Conservation (phyloP, 495 filamentous ascomycete species). For the Penicillium pulvis region DNA sequence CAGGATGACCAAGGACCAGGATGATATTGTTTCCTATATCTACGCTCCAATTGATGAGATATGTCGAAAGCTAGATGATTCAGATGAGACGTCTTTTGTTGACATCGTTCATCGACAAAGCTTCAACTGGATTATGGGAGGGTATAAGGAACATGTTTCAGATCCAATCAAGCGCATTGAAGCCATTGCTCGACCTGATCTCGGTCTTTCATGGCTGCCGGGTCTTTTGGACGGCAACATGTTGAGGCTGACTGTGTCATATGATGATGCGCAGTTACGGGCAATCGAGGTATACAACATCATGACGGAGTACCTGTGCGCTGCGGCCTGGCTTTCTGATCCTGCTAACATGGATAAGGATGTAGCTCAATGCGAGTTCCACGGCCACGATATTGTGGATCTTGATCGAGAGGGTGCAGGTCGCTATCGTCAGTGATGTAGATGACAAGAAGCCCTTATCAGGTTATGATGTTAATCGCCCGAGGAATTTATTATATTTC, state of each 20-base stretch:
- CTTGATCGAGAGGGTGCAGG: neutral
- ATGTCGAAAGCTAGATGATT: neutral
- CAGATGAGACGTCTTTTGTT: neutral
- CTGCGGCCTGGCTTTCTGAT: conserved; percentile 11
- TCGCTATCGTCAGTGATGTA: neutral
- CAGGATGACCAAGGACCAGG: conserved; percentile 6
- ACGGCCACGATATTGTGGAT: conserved; percentile 3
- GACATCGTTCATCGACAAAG: neutral
- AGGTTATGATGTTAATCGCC: too few relatives aligned
- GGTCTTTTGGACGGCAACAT: neutral
- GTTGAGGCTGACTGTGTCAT: conserved; percentile 6
- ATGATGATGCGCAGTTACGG: conserved; percentile 8
- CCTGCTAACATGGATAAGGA: conserved; percentile 8
- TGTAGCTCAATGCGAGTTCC: conserved; percentile 7
- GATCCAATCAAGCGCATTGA: conserved; percentile 7
- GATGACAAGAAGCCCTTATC: too few relatives aligned
- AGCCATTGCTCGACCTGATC: neutral
- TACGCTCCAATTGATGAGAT: conserved; percentile 10
- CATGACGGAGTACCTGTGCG: conserved; percentile 11
- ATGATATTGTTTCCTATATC: neutral
- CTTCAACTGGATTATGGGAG: conserved; percentile 1
- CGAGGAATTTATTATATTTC: too few relatives aligned
- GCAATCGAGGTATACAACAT: neutral
- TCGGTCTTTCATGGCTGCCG: conserved; percentile 5
- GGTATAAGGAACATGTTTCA: neutral